Evolutionary conservation across 2,329 filamentous ascomycete species (phyloP), one percentile per base, ranked within the genome.

Genomic region (Ceratocystis harringtonii): DNA sequence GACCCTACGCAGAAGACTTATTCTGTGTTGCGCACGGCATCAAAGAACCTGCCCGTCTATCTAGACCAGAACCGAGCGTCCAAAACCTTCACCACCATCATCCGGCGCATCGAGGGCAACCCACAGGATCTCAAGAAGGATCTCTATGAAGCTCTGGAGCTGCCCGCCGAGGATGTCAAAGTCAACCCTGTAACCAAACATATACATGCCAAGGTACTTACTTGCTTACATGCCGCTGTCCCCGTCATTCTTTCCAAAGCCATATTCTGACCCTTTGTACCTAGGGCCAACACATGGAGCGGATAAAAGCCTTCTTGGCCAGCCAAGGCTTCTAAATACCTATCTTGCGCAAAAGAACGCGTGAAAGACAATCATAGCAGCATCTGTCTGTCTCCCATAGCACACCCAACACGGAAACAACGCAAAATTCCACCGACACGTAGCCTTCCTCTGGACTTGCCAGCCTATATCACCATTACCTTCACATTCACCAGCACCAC

Each of bases 31-130:
- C 86, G 90, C 68, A 92, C 90, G 2, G 77, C 79, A 1, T 86
- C 83, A 45, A 82, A 84, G 61, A 84, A 90, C 69, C 78, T 94
- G 2, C 85, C 90, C 28, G 82, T 97, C 57, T 99, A 97, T 76
- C 79, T 85, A 17, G 79, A 84, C 69, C 69, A 92, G 89, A 77
- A 80, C 84, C 12, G 90, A 90, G 63, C 89, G 90, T 65, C 63
- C 15, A 94, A 89, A 69, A 80, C 85, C 72, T 83, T 85, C 71
- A 76, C 88, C 71, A 95, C 92, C 4, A 75, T 84, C 66, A 76
- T 99, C 65, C 88, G 90, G 74, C 91, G 89, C 75, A 81, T 92
- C 62, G 84, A 90, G 66, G 94, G 94, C 17, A 82, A 95, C 73
- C 72, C 84, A 62, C 74, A 78, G 41, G 81, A 78, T 2, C 73